These are phyloP conservation scores for Ogataea wickerhamii DNA, from an alignment of 805 yeast species.

Conservation along the genomic window DNA sequence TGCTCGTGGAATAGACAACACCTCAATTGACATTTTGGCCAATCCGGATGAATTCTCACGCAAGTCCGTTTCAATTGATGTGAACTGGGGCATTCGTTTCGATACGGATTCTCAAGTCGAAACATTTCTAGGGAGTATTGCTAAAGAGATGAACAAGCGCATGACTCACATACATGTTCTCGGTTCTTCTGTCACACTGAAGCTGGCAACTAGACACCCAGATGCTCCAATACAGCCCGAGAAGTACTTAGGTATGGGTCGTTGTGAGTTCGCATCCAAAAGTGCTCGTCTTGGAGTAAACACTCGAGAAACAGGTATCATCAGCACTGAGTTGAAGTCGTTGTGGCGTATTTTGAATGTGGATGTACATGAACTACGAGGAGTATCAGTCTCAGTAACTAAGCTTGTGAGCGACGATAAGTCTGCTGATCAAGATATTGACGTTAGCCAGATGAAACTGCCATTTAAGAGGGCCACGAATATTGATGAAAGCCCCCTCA, in stretches of 20 bases:
- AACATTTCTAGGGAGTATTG: constrained; percentile 52
- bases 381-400: constrained; percentile 68
- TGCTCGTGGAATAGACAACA: constrained; percentile 64
- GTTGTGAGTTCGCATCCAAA: constrained; percentile 61
- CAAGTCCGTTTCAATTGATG: constrained; percentile 81
- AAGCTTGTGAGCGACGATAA: constrained; percentile 44
- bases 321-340: constrained; percentile 56
- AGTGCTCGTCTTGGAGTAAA: constrained; percentile 57
- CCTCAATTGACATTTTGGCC: constrained; percentile 50
- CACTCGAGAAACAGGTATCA: constrained; percentile 56
- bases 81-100: constrained; percentile 87
- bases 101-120: constrained; percentile 59
- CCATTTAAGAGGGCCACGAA: constrained; percentile 28
- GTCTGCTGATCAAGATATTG: constrained; percentile 15
- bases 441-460: constrained; percentile 32
- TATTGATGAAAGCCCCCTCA: neutral
- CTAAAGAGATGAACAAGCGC: constrained; percentile 57
- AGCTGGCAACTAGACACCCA: constrained; percentile 58
- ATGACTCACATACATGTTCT: constrained; percentile 42
- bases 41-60: constrained; percentile 52
- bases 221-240: constrained; percentile 73
- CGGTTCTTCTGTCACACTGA: constrained; percentile 61
- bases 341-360: constrained; percentile 54
- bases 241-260: constrained; percentile 83
- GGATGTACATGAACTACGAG: constrained; percentile 63